These are phyloP conservation scores for Pestalotiopsis sp. DNA, from an alignment of 2,329 filamentous ascomycete species.

Conservation along the genomic window DNA sequence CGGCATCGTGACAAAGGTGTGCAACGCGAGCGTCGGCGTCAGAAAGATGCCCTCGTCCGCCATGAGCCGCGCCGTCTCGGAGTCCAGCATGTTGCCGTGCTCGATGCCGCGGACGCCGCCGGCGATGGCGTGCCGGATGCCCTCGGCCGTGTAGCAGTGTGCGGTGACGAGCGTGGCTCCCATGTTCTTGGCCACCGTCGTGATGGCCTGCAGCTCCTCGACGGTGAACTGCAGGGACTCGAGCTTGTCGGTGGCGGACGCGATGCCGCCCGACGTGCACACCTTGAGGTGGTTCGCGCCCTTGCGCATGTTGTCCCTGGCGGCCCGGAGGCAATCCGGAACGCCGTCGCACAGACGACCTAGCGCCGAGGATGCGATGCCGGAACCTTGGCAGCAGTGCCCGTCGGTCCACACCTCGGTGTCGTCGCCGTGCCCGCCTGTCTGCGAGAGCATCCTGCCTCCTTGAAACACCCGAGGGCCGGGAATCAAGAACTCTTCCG, in stretches of 20 bases:
- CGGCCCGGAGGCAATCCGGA: conserved; percentile 46
- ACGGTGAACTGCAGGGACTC: conserved; percentile 51
- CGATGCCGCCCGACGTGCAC: conserved; percentile 52
- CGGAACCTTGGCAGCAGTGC: not conserved
- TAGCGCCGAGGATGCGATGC: conserved; percentile 22
- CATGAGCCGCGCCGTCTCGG: conserved; percentile 45
- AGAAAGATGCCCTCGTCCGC: conserved; percentile 45
- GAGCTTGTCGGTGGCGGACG: conserved; percentile 48
- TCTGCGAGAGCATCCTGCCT: not conserved
- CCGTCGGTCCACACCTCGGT: not conserved
- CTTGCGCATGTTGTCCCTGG: conserved; percentile 48
- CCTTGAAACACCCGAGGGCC: not conserved
- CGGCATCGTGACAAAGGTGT: not conserved
- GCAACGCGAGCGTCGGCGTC: not conserved
- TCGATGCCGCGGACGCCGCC: conserved; percentile 52
- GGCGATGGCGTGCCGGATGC: conserved; percentile 49
- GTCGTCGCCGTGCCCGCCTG: not conserved
- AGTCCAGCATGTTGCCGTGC: conserved; percentile 37
- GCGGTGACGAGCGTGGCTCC: conserved; percentile 50
- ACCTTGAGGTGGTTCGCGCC: conserved; percentile 58
- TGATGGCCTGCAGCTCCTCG: conserved; percentile 52
- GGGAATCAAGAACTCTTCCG: not conserved
- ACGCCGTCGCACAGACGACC: conserved; percentile 49
- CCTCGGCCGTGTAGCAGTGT: conserved; percentile 50
- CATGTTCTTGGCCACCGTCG: conserved; percentile 42